Base-by-base conservation (phyloP, 2,329 filamentous ascomycete species). In the Paecilomyces sp. region DNA sequence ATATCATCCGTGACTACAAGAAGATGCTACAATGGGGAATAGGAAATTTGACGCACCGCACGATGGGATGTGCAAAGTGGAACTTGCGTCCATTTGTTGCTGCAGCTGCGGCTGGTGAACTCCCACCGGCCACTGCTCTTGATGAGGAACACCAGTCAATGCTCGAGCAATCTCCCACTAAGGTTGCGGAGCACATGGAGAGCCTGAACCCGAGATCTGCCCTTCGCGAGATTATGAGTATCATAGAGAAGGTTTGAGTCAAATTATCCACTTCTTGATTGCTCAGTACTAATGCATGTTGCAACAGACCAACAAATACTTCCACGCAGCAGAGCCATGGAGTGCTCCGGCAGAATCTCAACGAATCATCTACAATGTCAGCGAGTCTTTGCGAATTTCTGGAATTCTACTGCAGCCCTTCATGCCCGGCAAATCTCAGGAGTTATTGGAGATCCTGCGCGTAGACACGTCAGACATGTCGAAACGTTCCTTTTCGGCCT, bases 361-460 rank as follows among this genome's bases (percentile, higher is more conserved):
- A 64, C 79, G 81, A 65, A 82, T 83, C 41, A 80, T 99, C 30
- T 97, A 85, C 72, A 81, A 88, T 52, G 80, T 82, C 52, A 84
- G 87, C 8, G 94, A 99, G 75, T 84, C 88, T 3, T 72, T 97
- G 54, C 88, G 94, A 41, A 85, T 97, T 25, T 80, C 82, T 0
- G 91, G 88, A 13, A 96, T 99, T 66, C 79, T 97, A 54, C 78
- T 99, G 53, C 92, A 96, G 73, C 92, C 94, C 1, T 90, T 92
- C 69, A 96, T 99, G 83, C 94, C 94, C 0, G 80, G 78, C 50
- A 96, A 95, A 74, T 84, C 91, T 54, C 75, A 76, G 11, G 78
- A 85, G 64, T 75, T 97, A 33, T 82, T 99, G 0, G 88, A 96
- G 71, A 83, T 88, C 68, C 78, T 99, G 8, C 88, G 89, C 1